These are phyloP conservation scores for Talinum fruticosum DNA, from an alignment of 148 eudicot species.

Conservation along the genomic window DNA sequence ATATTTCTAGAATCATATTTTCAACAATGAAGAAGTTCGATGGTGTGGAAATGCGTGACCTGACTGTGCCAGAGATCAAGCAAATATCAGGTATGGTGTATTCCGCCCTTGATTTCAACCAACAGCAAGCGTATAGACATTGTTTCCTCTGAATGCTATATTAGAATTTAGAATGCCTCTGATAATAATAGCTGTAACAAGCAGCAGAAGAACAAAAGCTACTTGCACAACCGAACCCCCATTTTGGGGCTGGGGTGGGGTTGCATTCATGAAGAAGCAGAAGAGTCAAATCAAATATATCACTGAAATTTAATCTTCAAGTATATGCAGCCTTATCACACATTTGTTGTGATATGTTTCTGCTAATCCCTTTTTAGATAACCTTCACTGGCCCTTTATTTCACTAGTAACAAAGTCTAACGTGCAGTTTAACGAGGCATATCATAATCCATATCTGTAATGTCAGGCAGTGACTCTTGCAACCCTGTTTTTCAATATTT, in stretches of 20 bases:
- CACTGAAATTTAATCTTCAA: neutral
- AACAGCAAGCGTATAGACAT: neutral
- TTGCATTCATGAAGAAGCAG: neutral
- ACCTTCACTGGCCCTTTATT: neutral
- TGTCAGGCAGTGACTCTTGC: neutral
- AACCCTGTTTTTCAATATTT: neutral
- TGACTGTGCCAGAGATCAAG: conserved; percentile 86
- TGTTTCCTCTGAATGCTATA: neutral
- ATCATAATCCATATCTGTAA: neutral
- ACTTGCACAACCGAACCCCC: neutral
- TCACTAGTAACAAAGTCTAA: neutral
- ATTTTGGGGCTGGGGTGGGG: neutral
- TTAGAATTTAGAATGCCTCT: neutral
- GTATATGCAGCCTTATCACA: neutral
- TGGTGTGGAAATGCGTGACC: conserved; percentile 66
- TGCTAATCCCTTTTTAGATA: neutral
- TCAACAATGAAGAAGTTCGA: conserved; percentile 81
- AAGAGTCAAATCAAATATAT: neutral
- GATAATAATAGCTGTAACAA: neutral
- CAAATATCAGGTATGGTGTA: conserved; percentile 78
- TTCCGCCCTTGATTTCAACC: neutral
- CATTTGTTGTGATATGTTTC: neutral
- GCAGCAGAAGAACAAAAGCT: neutral
- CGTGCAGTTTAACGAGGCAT: neutral
- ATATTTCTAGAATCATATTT: conserved; percentile 88